phyloP scores from a whole-genome alignment of 148 eudicot species.

The Talinum fruticosum region DNA sequence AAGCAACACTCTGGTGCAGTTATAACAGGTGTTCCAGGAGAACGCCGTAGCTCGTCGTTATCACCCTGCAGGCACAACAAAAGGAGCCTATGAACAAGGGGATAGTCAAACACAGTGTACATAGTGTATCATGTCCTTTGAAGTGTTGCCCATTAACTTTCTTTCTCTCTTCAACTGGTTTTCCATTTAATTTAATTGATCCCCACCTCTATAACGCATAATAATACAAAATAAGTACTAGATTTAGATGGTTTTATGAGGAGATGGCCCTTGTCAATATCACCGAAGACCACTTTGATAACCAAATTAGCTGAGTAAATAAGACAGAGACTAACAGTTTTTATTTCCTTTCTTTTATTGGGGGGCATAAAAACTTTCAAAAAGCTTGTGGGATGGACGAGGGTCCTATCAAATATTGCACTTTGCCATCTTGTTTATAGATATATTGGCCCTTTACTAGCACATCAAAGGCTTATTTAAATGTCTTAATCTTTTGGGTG shows the following conservation, averaged over 20 bases:
- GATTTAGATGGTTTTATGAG: background rate
- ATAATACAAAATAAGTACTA: background rate
- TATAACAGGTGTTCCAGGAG: conserved; percentile 98
- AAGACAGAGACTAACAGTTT: background rate
- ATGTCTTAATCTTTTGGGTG: background rate
- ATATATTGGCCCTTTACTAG: background rate
- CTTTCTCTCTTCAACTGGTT: background rate
- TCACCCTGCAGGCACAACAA: conserved; percentile 52
- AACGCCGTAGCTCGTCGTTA: conserved; percentile 92
- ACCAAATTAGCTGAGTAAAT: background rate
- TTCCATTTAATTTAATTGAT: background rate
- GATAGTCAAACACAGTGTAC: background rate
- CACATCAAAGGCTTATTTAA: background rate
- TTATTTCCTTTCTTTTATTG: background rate
- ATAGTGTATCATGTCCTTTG: background rate
- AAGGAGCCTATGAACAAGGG: background rate
- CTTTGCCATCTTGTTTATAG: background rate
- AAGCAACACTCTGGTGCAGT: conserved; percentile 98
- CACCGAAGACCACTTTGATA: background rate
- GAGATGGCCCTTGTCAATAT: background rate
- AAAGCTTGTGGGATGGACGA: background rate
- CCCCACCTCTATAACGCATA: background rate
- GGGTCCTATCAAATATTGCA: background rate
- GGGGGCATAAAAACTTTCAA: background rate
- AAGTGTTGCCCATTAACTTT: background rate